A percentile compares a stretch with the other conserved stretches of the same genome.
Evolutionary conservation across 2,329 filamentous ascomycete genomes (phyloP).

Genomic region (Nigrospora oryzae): DNA sequence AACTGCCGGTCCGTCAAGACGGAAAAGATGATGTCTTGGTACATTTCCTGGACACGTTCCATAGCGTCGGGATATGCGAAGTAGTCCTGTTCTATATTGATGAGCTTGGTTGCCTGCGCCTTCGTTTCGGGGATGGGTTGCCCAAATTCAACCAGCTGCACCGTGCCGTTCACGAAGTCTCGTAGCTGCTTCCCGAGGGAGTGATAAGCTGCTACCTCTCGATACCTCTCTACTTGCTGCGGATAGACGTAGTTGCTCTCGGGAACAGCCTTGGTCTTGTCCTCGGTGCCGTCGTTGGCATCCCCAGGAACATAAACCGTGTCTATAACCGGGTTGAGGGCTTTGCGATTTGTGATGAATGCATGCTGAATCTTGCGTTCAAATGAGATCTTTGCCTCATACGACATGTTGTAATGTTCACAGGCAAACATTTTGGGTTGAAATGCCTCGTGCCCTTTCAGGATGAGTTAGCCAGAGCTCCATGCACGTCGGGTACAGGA

Average conservation of each 20-base stretch:
- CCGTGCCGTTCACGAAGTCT: slow-evolving; percentile 21
- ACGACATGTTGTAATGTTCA: slow-evolving; percentile 26
- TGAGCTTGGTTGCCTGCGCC: slow-evolving; percentile 31
- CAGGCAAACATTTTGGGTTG: slow-evolving; percentile 26
- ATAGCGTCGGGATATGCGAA: slow-evolving; percentile 19
- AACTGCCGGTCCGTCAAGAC: slow-evolving; percentile 26
- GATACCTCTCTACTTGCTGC: slow-evolving; percentile 14
- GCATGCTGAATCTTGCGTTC: slow-evolving; percentile 19
- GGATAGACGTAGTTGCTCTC: slow-evolving; percentile 22
- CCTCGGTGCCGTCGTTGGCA: slow-evolving; percentile 25
- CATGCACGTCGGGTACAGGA: no score
- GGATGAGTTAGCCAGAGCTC: no score
- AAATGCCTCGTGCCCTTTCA: slow-evolving; percentile 15
- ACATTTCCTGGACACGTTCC: slow-evolving; percentile 19
- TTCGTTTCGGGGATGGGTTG: slow-evolving; percentile 19
- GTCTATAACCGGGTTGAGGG: slow-evolving; percentile 22
- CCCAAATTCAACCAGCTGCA: slow-evolving; percentile 15
- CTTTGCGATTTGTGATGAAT: slow-evolving; percentile 13
- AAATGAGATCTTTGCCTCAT: slow-evolving; percentile 24
- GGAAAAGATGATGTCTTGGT: slow-evolving; percentile 27
- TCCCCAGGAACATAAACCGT: slow-evolving; percentile 19
- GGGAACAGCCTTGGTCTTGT: slow-evolving; percentile 23
- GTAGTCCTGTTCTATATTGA: slow-evolving; percentile 24
- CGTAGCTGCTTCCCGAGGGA: slow-evolving; percentile 23
- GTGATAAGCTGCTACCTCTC: slow-evolving; percentile 25